Conservation (phyloP, 192 early-diverging fungal genomes). For the Rhizophagus sp. region DNA sequence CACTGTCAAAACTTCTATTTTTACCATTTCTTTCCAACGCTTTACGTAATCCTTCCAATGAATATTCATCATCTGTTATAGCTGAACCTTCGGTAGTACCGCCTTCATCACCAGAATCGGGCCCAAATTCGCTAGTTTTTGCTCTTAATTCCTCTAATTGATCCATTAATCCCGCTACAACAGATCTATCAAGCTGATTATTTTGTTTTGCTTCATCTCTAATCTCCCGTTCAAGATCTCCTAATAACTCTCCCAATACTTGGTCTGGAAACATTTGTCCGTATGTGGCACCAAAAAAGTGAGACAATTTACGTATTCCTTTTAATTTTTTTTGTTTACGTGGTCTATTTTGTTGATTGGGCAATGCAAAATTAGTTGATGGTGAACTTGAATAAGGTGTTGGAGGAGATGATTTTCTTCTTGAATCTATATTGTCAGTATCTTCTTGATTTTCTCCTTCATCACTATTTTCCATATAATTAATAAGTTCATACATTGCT, state of each 20-base stretch:
- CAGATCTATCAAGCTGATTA: constrained; percentile 15
- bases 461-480: constrained; percentile 27
- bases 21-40: neutral
- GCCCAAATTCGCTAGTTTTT: constrained; percentile 15
- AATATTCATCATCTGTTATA: constrained; percentile 12
- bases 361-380: neutral
- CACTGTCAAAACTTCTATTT: neutral
- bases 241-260: constrained; percentile 25
- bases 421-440: neutral
- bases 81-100: neutral
- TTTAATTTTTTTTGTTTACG: constrained; percentile 15
- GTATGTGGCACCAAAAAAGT: constrained; percentile 29
- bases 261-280: constrained; percentile 32
- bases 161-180: constrained; percentile 25
- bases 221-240: constrained; percentile 27
- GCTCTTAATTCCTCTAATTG: constrained; percentile 22
- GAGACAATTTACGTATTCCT: constrained; percentile 21
- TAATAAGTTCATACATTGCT: constrained; percentile 21
- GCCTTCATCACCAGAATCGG: constrained; percentile 8
- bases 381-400: neutral
- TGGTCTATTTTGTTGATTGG: neutral
- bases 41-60: neutral
- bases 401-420: constrained; percentile 5
- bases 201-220: constrained; percentile 19
- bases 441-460: constrained; percentile 8